These are phyloP conservation scores for Ogataea hybrid DNA, from an alignment of 1,139 yeast species.

Conservation along the genomic window DNA sequence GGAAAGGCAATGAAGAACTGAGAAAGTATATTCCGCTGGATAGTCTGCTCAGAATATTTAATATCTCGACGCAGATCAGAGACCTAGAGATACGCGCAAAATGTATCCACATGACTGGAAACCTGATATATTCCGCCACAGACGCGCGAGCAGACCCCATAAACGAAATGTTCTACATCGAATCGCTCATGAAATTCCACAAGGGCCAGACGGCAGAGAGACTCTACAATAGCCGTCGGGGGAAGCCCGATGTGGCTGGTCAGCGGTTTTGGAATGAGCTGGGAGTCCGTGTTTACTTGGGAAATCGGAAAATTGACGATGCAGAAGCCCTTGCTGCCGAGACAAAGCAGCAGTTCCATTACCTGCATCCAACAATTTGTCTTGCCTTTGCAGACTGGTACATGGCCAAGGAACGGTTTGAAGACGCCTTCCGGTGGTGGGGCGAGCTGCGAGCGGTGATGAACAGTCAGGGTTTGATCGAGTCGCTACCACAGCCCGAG, in stretches of 20 bases:
- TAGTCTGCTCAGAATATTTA: conserved; percentile 23
- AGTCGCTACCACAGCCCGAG: conserved; percentile 19
- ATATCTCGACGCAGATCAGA: conserved; percentile 27
- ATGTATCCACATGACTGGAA: conserved; percentile 31
- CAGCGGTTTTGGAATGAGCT: conserved; percentile 34
- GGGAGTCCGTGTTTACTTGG: conserved; percentile 28
- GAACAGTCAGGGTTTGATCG: conserved; percentile 25
- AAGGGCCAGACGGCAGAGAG: conserved; percentile 23
- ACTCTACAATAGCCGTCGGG: conserved; percentile 27
- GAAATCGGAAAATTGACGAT: conserved; percentile 11
- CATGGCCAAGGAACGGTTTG: conserved; percentile 13
- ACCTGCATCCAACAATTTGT: conserved; percentile 25
- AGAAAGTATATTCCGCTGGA: conserved; percentile 24
- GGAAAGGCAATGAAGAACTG: conserved; percentile 19
- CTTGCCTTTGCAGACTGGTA: conserved; percentile 23
- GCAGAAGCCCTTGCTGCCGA: conserved; percentile 26
- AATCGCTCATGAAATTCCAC: conserved; percentile 25
- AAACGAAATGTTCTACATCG: conserved; percentile 33
- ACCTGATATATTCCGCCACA: conserved; percentile 27
- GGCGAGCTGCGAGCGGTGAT: conserved; percentile 23
- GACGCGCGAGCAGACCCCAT: conserved; percentile 34
- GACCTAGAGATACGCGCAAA: conserved; percentile 25
- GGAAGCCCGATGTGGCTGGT: conserved; percentile 29
- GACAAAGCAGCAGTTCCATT: conserved; percentile 22
- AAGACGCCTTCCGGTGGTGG: conserved; percentile 30